Evolutionary conservation across 495 filamentous ascomycete genomes (phyloP), one percentile per base, ranked within the genome.

Genomic region (Aspergillus nanangensis): DNA sequence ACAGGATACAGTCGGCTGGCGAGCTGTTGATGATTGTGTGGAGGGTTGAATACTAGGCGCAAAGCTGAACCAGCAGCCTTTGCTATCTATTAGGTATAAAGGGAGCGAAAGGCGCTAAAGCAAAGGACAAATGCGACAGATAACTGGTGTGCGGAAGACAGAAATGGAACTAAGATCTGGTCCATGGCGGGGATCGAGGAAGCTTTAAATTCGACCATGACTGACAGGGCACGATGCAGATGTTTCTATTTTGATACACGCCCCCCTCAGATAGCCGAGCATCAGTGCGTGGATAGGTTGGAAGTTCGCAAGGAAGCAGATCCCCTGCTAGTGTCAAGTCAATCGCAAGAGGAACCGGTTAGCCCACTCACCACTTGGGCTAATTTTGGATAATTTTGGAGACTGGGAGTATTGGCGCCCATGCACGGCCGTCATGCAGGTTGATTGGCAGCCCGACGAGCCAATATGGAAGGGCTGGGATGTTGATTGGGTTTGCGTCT

Each of bases 21-120:
- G 42, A 55, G 38, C 44, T 46, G 35, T 24, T 36, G 51, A 39
- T 38, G 39, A 48, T 13, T 34, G 22, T 10, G 21, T 17, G 39
- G 24, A 27, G 23, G n/a, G n/a, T n/a, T n/a, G 19, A 45, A 55
- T 52, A n/a, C n/a, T 56, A 61, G 37, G 49, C 44, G 56, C 42
- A 62, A 61, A 49, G 44, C 57, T 57, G 54, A 38, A 57, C 57
- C 59, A 56, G 53, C 59, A 62, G 53, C 48, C 53, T 56, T 59
- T 52, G 53, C 49, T 47, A 42, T 58, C 47, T 53, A 50, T 20
- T 45, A 45, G 25, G 25, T 48, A 48, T 41, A 31, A 47, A 41
- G 42, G 47, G 54, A 57, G 52, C 27, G 57, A 52, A 57, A 57
- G 57, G 53, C 53, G 48, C 42, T 44, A 42, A 43, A 38, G 50